Percentiles rank a stretch among this genome's conserved stretches.
Evolutionary conservation across 2,329 filamentous ascomycete species (phyloP).

Genomic region (Stagonosporopsis rhizophila): DNA sequence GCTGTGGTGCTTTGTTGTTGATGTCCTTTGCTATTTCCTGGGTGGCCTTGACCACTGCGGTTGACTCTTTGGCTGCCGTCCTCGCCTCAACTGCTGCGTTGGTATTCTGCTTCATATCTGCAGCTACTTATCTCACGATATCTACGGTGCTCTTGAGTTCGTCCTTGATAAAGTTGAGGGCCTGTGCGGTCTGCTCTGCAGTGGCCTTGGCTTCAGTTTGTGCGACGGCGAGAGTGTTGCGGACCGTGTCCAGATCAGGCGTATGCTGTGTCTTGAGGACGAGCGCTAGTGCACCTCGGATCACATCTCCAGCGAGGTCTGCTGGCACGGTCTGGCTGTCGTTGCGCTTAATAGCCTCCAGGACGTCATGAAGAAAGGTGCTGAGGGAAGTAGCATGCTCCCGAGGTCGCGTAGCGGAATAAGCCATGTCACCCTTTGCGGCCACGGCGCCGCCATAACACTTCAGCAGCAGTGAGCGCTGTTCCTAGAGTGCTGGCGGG

Average conservation of each 20-base stretch:
- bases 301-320: slow-evolving; percentile 17
- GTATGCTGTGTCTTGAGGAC: slow-evolving; percentile 26
- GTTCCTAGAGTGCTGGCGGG: not conserved
- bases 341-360: slow-evolving; percentile 19
- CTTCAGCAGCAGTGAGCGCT: not conserved
- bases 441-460: not conserved
- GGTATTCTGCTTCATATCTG: slow-evolving; percentile 19
- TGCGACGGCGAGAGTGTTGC: slow-evolving; percentile 21
- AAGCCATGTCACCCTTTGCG: not conserved
- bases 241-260: slow-evolving; percentile 20
- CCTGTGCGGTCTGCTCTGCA: slow-evolving; percentile 12
- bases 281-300: not conserved
- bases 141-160: slow-evolving; percentile 14
- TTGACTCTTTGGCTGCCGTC: slow-evolving; percentile 16
- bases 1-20: not conserved
- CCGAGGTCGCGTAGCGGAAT: slow-evolving; percentile 19
- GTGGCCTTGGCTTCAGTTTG: slow-evolving; percentile 19
- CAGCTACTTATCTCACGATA: slow-evolving; percentile 7
- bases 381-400: slow-evolving; percentile 26
- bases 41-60: no score
- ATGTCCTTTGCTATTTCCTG: not conserved
- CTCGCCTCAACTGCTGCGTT: slow-evolving; percentile 22
- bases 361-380: slow-evolving; percentile 22
- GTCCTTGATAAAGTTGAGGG: slow-evolving; percentile 11
- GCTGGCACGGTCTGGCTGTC: slow-evolving; percentile 23